Evolutionary conservation across 306 rosid species (phyloP), one percentile per base, ranked within the genome.

Genomic region (Prunus armeniaca): DNA sequence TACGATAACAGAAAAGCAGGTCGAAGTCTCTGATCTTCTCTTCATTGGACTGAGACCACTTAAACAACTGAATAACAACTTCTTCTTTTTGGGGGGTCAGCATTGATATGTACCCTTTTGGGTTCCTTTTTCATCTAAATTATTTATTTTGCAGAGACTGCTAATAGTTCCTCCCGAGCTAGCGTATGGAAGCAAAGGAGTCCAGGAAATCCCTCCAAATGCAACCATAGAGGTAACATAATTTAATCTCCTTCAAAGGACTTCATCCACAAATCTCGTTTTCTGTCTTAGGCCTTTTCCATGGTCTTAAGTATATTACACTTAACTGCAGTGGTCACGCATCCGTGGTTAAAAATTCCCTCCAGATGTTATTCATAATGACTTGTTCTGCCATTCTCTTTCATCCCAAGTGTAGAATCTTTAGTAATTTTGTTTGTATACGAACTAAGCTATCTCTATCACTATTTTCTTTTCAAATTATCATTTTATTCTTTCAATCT

Each of bases 151-250:
- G 80, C 93, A 95, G 97, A 72, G 97, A 72, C 60, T 95, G 78
- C 76, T 90, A 25, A 86, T 95, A 76, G 93, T 95, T 77, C 98
- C 97, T 73, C 98, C 97, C 15, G 86, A 95, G 83, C 88, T 95
- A 65, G 97, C 98, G 13, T 90, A 89, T 76, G 98, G 98, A 82
- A 89, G 89, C 78, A 90, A 83, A 77, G 96, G 97, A 81, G 84
- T 95, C 61, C 96, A 90, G 69, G 98, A 95, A 86, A 95, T 95
- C 74, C 98, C 97, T 79, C 98, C 98, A 70, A 92, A 95, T 72
- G 96, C 96, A 78, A 95, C 92, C 63, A 95, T 95, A 78, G 96
- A 90, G 97, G 98, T 92, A 78, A 72, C 19, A 45, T 1, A 28
- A 54, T 54, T 30, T 54, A 11, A 15, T 54, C 46, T 30, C 3